These are phyloP conservation scores for Phytopythium cucurbitacearum DNA, from an alignment of 352 stramenopile genomes.

Conservation along the genomic window DNA sequence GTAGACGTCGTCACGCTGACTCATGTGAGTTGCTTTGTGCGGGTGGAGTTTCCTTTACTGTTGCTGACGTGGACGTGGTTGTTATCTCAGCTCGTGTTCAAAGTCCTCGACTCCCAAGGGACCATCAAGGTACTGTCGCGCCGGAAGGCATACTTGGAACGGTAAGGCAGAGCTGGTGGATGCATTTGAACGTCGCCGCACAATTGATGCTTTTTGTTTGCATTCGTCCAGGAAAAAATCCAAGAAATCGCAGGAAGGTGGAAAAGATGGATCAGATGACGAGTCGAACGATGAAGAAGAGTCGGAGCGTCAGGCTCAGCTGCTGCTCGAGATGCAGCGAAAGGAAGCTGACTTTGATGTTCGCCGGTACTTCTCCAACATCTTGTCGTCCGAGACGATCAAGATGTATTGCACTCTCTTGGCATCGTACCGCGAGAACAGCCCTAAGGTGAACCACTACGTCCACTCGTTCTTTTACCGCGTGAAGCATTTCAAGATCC, in stretches of 20 bases:
- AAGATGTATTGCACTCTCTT: slow-evolving; percentile 82
- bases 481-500: slow-evolving; percentile 76
- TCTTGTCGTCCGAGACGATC: slow-evolving; percentile 77
- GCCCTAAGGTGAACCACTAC: slow-evolving; percentile 84
- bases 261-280: slow-evolving; percentile 30
- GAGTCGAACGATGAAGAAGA: slow-evolving; percentile 77
- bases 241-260: slow-evolving; percentile 36
- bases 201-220: background rate
- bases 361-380: slow-evolving; percentile 75
- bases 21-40: slow-evolving; percentile 42
- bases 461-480: slow-evolving; percentile 87
- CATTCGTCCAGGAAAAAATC: slow-evolving; percentile 30
- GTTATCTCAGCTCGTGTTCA: slow-evolving; percentile 68
- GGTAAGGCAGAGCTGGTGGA: slow-evolving; percentile 13
- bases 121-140: slow-evolving; percentile 82
- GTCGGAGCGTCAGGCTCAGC: slow-evolving; percentile 54
- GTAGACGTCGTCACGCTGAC: slow-evolving; percentile 82
- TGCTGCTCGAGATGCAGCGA: slow-evolving; percentile 81
- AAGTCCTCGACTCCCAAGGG: slow-evolving; percentile 79
- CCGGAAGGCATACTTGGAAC: slow-evolving; percentile 59
- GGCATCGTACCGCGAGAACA: slow-evolving; percentile 69
- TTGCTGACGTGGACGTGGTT: background rate
- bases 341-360: slow-evolving; percentile 87
- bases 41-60: background rate
- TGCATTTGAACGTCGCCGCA: no score